Conservation (phyloP, 371 early-diverging fungal species). For the Basidiobolus meristosporus region DNA sequence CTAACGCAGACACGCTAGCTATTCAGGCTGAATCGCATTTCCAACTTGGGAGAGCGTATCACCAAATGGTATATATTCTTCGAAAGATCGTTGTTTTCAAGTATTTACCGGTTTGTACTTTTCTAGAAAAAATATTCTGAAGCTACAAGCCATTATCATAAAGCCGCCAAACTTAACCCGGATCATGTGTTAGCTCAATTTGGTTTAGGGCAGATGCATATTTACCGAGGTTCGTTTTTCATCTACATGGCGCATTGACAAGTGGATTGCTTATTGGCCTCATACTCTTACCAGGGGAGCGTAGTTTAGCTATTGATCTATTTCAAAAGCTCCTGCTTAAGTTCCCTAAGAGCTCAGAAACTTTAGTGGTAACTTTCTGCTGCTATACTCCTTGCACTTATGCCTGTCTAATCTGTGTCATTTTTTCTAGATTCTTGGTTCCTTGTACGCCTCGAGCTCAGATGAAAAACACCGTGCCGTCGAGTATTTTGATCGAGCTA, state of each 20-base stretch:
- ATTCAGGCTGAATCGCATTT: conserved; percentile 37
- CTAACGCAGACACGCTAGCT: conserved; percentile 15
- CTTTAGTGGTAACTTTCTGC: too few species aligned
- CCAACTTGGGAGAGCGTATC: conserved; percentile 32
- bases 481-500: too few species aligned
- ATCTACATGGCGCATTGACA: neutral
- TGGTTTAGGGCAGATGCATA: conserved; percentile 54
- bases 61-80: conserved; percentile 14
- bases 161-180: conserved; percentile 44
- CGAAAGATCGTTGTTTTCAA: too few species aligned
- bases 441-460: too few species aligned
- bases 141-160: conserved; percentile 45
- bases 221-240: conserved; percentile 16
- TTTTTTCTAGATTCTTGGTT: too few species aligned
- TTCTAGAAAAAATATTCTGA: conserved; percentile 28
- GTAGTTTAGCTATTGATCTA: conserved; percentile 34
- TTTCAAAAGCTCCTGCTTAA: conserved; percentile 69
- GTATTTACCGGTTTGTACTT: neutral
- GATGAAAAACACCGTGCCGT: too few species aligned
- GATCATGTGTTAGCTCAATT: conserved; percentile 45
- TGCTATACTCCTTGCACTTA: too few species aligned
- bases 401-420: too few species aligned
- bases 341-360: too few species aligned
- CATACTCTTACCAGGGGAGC: too few species aligned
- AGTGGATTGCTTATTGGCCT: conserved; percentile 6